Evolutionary conservation across 352 stramenopile genomes (phyloP), one percentile per base, ranked within the genome.

Genomic region (Phytophthora tubulina): DNA sequence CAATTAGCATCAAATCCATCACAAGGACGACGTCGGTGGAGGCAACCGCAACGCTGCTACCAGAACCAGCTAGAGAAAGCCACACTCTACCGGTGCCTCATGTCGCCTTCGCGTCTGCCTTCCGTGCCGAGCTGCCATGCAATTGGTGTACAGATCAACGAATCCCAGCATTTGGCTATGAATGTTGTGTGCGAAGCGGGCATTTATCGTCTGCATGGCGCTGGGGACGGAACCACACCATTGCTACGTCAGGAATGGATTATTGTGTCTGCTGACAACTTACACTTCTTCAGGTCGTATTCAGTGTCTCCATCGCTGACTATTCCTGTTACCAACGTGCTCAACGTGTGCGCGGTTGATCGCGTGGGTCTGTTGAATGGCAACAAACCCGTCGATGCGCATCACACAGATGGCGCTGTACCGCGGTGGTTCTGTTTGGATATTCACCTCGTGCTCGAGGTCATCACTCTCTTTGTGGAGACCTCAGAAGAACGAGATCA

Each of bases 211-310:
- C 72, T 88, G 46, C 69, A 85, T 14, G 60, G 50, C 14, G 59
- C 66, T 55, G 69, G 69, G 11, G 62, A 74, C 14, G 68, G 68
- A 9, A 67, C 81, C 27, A 79, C 68, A 6, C 77, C 69, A 2
- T 78, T 91, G 27, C 51, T 95, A 38, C 86, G 88, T 2, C 88
- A 95, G 49, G 88, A 95, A 60, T 95, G 87, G 85, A 67, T 91
- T 53, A 75, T 88, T 17, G 60, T 95, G 30, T 85, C 86, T 27
- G 82, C 72, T 0, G 76, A 69, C 15, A 61, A 89, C 15, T 50
- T 95, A n/a, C 76, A 82, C 17, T 92, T 90, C 62, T 93, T 89
- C 54, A 73, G 88, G 8, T 94, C 88, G 1, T 95, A 81, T 61
- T 82, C 88, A 1, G 57, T 89, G 10, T 62, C 70, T 30, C 63